Conservation (phyloP, 306 rosid species). For the Sphenostylis stenocarpa region DNA sequence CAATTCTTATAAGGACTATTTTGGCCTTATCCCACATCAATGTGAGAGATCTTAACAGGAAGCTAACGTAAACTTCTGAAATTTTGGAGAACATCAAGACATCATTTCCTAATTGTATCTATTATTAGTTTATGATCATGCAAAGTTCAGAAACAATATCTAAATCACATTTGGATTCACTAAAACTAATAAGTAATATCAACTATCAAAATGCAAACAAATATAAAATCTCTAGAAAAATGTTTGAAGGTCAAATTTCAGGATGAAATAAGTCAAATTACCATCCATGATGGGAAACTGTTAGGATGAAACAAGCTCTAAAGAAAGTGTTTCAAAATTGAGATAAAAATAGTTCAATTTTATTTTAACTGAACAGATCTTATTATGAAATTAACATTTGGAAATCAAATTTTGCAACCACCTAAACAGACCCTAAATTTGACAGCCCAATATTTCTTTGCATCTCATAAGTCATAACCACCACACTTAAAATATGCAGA, state of each 20-base stretch:
- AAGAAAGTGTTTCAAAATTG: background rate
- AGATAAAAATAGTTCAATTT: background rate
- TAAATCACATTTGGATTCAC: background rate
- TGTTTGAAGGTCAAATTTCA: background rate
- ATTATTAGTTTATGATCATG: background rate
- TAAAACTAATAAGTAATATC: background rate
- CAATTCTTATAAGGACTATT: background rate
- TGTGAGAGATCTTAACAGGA: background rate
- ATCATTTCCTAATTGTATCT: background rate
- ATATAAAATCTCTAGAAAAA: background rate
- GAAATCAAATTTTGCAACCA: background rate
- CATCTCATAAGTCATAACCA: background rate
- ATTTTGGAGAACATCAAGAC: background rate
- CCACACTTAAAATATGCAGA: conserved; percentile 1
- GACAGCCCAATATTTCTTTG: background rate
- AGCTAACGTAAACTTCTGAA: background rate
- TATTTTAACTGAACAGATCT: background rate
- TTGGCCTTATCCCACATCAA: background rate
- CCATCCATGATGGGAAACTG: background rate
- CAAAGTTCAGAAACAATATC: background rate
- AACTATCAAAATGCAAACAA: background rate
- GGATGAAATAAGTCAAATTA: background rate
- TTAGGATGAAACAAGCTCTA: background rate
- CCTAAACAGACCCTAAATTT: background rate
- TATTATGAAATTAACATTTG: background rate